Conservation (phyloP, 495 filamentous ascomycete genomes). For the Lasiosphaeria hispida region DNA sequence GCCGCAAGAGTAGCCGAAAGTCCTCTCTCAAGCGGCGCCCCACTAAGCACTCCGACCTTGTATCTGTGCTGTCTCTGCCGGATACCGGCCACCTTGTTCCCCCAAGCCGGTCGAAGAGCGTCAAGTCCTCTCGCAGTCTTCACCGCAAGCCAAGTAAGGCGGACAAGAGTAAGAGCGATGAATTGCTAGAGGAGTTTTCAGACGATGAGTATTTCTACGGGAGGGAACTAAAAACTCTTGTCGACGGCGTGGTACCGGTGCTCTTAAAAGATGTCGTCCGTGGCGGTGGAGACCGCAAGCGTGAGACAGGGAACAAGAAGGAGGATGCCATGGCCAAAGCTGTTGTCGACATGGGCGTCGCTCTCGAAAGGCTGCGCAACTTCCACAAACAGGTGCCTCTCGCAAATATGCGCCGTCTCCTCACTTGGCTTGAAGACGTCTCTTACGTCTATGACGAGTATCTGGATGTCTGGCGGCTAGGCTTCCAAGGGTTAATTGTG, state of each 20-base stretch:
- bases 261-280: constrained; percentile 80
- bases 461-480: constrained; percentile 84
- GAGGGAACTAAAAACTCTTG: constrained; percentile 87
- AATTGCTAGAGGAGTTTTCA: constrained; percentile 76
- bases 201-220: constrained; percentile 87
- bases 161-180: constrained; percentile 63
- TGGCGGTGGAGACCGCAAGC: constrained; percentile 63
- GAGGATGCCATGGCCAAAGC: constrained; percentile 65
- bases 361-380: constrained; percentile 77
- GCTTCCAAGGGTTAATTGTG: constrained; percentile 93
- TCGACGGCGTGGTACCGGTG: constrained; percentile 95
- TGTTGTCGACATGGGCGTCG: constrained; percentile 92
- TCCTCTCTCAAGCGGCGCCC: constrained; percentile 66
- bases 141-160: constrained; percentile 65
- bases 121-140: constrained; percentile 67
- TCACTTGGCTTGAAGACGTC: constrained; percentile 76
- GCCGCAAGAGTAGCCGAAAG: constrained; percentile 42
- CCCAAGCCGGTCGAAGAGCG: constrained; percentile 52
- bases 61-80: constrained; percentile 83
- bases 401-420: constrained; percentile 62
- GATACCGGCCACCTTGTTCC: constrained; percentile 51
- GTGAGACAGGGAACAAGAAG: constrained; percentile 31
- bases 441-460: constrained; percentile 83
- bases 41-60: constrained; percentile 89
- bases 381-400: constrained; percentile 77